phyloP scores from a whole-genome alignment of 108 stramenopile genomes.

The Pseudonitzschia delicatissima region DNA sequence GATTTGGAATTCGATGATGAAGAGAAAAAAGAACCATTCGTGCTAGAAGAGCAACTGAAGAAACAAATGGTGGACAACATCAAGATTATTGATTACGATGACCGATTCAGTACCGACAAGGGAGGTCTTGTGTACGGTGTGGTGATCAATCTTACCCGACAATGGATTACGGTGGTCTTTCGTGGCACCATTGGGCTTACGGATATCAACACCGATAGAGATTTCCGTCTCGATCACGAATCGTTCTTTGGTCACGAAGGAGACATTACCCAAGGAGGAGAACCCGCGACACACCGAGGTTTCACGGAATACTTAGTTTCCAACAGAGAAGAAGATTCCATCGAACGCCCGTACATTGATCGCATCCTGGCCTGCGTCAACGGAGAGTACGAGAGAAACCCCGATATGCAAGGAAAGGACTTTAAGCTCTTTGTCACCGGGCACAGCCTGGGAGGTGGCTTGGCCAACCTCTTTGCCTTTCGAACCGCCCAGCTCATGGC shows the following conservation, averaged over 20 bases:
- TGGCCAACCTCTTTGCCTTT: constrained; percentile 51
- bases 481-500: constrained; percentile 39
- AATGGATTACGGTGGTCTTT: neutral
- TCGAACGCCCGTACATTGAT: neutral
- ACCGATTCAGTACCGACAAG: neutral
- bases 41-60: neutral
- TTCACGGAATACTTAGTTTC: neutral
- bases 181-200: neutral
- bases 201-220: neutral
- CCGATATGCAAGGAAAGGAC: constrained; percentile 30
- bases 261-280: neutral
- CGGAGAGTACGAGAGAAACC: neutral
- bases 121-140: neutral
- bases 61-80: neutral
- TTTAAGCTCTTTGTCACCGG: constrained; percentile 53
- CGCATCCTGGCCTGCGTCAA: neutral
- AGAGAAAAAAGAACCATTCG: neutral
- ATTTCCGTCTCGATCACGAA: neutral
- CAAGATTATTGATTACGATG: neutral
- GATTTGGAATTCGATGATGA: neutral
- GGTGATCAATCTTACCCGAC: neutral
- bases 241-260: neutral
- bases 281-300: neutral
- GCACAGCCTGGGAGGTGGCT: constrained; percentile 57
- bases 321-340: neutral